These are phyloP conservation scores for Fagopyrum esculentum DNA, from an alignment of 148 eudicot genomes.

Conservation along the genomic window DNA sequence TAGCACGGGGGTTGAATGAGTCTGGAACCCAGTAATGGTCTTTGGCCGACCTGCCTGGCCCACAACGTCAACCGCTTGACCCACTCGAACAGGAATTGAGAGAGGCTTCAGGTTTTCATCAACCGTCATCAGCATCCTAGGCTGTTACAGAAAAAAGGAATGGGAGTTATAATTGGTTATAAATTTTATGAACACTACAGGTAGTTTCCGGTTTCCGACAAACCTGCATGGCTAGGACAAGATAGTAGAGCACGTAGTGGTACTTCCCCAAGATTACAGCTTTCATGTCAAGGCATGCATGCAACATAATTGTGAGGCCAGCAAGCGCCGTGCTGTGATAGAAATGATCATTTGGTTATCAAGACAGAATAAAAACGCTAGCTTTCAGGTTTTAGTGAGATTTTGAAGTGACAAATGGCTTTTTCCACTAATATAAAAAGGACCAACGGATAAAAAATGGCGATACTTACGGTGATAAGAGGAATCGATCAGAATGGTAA, in stretches of 20 bases:
- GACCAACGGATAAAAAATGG: not conserved
- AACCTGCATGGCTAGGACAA: constrained; percentile 90
- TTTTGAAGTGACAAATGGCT: not conserved
- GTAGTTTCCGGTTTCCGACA: not conserved
- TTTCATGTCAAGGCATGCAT: constrained; percentile 84
- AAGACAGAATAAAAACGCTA: not conserved
- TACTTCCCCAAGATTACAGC: constrained; percentile 73
- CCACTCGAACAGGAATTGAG: constrained; percentile 86
- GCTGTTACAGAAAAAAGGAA: constrained; percentile 34
- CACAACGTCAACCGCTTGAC: constrained; percentile 95
- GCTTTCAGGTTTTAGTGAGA: too few relatives aligned
- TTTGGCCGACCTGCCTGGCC: constrained; percentile 96
- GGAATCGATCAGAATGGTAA: constrained; percentile 80
- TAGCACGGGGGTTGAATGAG: constrained; percentile 89
- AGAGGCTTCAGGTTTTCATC: constrained; percentile 88
- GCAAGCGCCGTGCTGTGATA: constrained; percentile 67
- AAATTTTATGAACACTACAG: too few relatives aligned
- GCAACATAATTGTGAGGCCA: constrained; percentile 66
- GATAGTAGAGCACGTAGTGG: constrained; percentile 79
- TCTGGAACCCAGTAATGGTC: constrained; percentile 94
- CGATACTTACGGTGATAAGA: constrained; percentile 74
- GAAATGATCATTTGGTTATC: not conserved
- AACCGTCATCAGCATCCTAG: constrained; percentile 85
- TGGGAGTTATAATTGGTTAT: too few relatives aligned
- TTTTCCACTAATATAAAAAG: not conserved